Base-by-base conservation (phyloP, 768 basidiomycete species). In the Tricholoma flavovirens region DNA sequence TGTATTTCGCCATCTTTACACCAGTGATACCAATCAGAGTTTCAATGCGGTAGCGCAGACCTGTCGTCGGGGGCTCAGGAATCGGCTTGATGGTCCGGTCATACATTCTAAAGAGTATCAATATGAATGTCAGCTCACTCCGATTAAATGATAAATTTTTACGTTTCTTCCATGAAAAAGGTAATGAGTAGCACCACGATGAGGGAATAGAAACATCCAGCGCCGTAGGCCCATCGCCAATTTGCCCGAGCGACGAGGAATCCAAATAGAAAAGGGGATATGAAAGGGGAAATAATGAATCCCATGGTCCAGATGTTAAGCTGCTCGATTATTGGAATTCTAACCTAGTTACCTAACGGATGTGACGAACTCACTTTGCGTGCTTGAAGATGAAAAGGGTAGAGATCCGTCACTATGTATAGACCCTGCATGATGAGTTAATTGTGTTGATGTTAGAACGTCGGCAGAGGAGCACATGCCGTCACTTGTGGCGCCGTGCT, bases 281-380 rank as follows among this genome's bases (percentile, higher is more conserved):
- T 62, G 72, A 83, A 83, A 9, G 81, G 83, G 12, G 83, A 83
- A 24, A 86, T 66, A 62, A 88, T 78, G 70, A 87, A 85, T 1
- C 84, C 87, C 78, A 88, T 82, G 3, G 85, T 87, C 86, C 85
- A 87, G 50, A 83, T 68, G 60, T 84, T 86, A 33, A 87, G 75
- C 83, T 86, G 56, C 14, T 22, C 12, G 15, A 3, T 49, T 11
- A 56, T 52, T 19, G 43, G 26, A 19, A 42, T 19, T 21, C 40
- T 42, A 19, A 42, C 14, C 15, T 21, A 43, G 43, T 24, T 19
- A 35, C n/a, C 3, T 17, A 17, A 49, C 26, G 11, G 6, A 11
- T 3, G 15, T 5, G 15, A 10, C 14, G 19, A 24, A 52, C 69
- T 54, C 43, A 81, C 75, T 71, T 79, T 82, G 17, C 78, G 72